phyloP scores from a whole-genome alignment of 768 basidiomycete species.

The Lactarius hengduanensis region DNA sequence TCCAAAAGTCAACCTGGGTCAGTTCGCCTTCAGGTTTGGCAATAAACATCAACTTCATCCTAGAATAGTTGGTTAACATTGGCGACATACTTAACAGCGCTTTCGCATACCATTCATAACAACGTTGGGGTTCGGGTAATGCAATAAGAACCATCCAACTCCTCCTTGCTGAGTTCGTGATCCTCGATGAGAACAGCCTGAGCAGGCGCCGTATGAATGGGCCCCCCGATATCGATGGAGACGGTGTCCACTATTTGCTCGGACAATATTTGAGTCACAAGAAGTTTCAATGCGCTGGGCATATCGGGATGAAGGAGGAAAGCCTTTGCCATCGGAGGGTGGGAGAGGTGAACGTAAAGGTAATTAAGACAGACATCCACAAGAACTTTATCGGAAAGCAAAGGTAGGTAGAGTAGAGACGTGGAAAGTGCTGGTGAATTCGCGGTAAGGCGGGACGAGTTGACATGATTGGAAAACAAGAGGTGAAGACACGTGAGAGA shows the following conservation, averaged over 20 bases:
- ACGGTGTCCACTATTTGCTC: slow-evolving; percentile 74
- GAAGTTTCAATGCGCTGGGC: slow-evolving; percentile 64
- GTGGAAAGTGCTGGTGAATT: slow-evolving; percentile 60
- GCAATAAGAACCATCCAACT: slow-evolving; percentile 56
- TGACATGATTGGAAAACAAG: slow-evolving; percentile 60
- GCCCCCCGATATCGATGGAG: slow-evolving; percentile 59
- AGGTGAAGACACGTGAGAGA: slow-evolving; percentile 58
- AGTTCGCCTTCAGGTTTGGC: slow-evolving; percentile 74
- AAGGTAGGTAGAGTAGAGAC: slow-evolving; percentile 68
- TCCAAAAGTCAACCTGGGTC: slow-evolving; percentile 96
- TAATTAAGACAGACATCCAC: slow-evolving; percentile 73
- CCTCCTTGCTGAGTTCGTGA: slow-evolving; percentile 70
- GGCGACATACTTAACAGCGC: not conserved
- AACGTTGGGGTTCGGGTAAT: slow-evolving; percentile 72
- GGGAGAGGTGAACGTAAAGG: slow-evolving; percentile 71
- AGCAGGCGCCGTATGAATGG: slow-evolving; percentile 57
- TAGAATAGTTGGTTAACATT: slow-evolving; percentile 13
- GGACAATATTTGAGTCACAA: slow-evolving; percentile 62
- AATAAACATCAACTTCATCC: slow-evolving; percentile 92
- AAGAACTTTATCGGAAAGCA: slow-evolving; percentile 66
- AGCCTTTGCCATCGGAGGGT: slow-evolving; percentile 71
- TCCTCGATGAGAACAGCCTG: slow-evolving; percentile 45
- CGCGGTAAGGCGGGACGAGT: slow-evolving; percentile 50
- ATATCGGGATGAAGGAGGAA: slow-evolving; percentile 72
- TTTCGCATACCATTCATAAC: slow-evolving; percentile 69